Evolutionary conservation across 1,284 basidiomycete genomes (phyloP).

Genomic region (Kalmanozyma brasiliensis): DNA sequence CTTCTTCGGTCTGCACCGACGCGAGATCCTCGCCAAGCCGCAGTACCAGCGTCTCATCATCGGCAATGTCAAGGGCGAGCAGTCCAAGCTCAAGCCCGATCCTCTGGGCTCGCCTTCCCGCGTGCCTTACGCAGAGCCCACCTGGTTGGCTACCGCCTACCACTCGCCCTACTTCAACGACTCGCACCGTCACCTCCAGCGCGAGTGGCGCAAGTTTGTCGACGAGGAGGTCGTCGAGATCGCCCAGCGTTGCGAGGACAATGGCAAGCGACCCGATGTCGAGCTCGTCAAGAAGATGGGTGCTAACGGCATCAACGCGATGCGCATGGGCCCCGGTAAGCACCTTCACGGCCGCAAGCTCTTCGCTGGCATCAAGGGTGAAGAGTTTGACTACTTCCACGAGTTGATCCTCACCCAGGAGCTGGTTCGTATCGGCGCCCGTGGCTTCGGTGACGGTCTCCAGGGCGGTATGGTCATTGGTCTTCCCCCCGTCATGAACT

Average conservation of each 20-base stretch:
- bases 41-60: conserved; percentile 61
- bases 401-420: conserved; percentile 86
- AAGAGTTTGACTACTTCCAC: conserved; percentile 88
- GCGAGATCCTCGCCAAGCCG: conserved; percentile 62
- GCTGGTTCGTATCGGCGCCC: conserved; percentile 78
- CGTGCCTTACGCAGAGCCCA: conserved; percentile 67
- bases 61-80: conserved; percentile 63
- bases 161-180: conserved; percentile 69
- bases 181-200: conserved; percentile 67
- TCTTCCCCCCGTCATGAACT: conserved; percentile 76
- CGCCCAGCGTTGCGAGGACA: conserved; percentile 82
- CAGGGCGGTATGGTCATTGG: conserved; percentile 69
- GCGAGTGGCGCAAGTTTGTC: conserved; percentile 71
- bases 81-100: conserved; percentile 59
- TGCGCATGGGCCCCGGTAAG: conserved; percentile 75
- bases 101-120: conserved; percentile 59
- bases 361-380: conserved; percentile 85
- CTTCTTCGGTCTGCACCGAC: conserved; percentile 67
- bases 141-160: conserved; percentile 60
- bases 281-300: conserved; percentile 70
- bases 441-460: conserved; percentile 70
- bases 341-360: conserved; percentile 84
- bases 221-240: conserved; percentile 88
- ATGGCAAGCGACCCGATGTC: conserved; percentile 74
- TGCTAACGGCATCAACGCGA: conserved; percentile 60